Evolutionary conservation across 2,329 filamentous ascomycete genomes (phyloP), one percentile per base, ranked within the genome.

Genomic region (Cordyceps cateniannulata): DNA sequence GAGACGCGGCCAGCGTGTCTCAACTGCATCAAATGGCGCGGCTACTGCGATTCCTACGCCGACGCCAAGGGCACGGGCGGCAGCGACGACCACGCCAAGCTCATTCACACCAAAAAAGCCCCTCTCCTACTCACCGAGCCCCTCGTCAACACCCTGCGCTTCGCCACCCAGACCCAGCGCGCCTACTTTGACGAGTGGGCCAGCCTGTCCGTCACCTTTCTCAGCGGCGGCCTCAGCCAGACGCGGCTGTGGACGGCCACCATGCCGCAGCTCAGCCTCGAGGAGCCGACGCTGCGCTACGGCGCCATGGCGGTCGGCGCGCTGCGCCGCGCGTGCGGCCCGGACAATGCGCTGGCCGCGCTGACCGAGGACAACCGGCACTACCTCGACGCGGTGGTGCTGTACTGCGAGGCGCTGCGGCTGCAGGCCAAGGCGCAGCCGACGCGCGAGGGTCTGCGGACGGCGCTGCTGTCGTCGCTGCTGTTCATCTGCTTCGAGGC

Each of bases 401-500:
- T 75, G 61, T 77, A 77, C 40, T 77, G 75, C 62, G 70, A 76
- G 56, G 75, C 75, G 7, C 65, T 77, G n/a, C 73, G 74, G 3
- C 63, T 76, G 9, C 75, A 77, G 42, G 68, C 73, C 9, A 70
- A 71, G 42, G 74, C 74, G 1, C 69, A 65, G 38, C 73, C 75
- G 1, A 72, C 69, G 1, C 70, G 67, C 6, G 72, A 73, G n/a
- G 71, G 72, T 2, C 62, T 77, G 5, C 68, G 74, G 12, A 76
- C 75, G 1, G 75, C 75, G 0, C 64, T 77, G 57, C 61, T 77
- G 7, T 70, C 75, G 1, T 77, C 75, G 0, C 66, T 77, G 3
- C 62, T 77, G 0, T 77, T 77, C 45, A 73, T 77, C 44, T 76
- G 75, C 60, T 77, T 77, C 38, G 75, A 77, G 50, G 66, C 74